These are phyloP conservation scores for Fraxinus americana DNA, from an alignment of 257 asterid species.

Conservation along the genomic window DNA sequence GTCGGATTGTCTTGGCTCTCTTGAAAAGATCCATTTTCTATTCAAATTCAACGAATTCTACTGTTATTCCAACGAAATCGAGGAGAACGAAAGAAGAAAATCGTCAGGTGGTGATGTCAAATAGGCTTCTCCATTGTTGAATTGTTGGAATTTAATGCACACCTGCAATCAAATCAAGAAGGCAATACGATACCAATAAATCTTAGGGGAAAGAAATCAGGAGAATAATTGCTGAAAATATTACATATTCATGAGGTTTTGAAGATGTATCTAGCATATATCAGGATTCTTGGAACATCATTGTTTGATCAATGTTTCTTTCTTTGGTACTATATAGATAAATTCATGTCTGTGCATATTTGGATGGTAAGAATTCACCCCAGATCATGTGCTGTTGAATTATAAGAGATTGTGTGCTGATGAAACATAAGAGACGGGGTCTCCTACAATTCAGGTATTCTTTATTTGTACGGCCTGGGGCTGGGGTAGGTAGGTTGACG, in stretches of 20 bases:
- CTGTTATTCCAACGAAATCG: not conserved
- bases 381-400: not conserved
- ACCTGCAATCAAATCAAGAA: conserved; percentile 22
- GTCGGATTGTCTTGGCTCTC: conserved; percentile 49
- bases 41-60: not conserved
- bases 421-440: not conserved
- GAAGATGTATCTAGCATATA: not conserved
- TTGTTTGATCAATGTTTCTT: not conserved
- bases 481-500: too few relatives aligned
- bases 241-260: not conserved
- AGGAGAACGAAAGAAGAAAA: not conserved
- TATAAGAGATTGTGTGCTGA: not conserved
- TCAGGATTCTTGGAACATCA: not conserved
- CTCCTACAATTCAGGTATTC: too few relatives aligned
- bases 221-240: not conserved
- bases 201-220: not conserved
- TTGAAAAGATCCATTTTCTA: conserved; percentile 62
- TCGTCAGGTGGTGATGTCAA: not conserved
- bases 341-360: not conserved
- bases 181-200: not conserved
- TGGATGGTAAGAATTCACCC: not conserved
- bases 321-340: not conserved
- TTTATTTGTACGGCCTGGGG: too few relatives aligned
- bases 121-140: not conserved
- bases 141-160: not conserved